Percentiles rank a stretch among this genome's conserved stretches.
These are phyloP conservation scores for Fusarium austroafricanum DNA, from an alignment of 2,329 filamentous ascomycete genomes.

Conservation along the genomic window DNA sequence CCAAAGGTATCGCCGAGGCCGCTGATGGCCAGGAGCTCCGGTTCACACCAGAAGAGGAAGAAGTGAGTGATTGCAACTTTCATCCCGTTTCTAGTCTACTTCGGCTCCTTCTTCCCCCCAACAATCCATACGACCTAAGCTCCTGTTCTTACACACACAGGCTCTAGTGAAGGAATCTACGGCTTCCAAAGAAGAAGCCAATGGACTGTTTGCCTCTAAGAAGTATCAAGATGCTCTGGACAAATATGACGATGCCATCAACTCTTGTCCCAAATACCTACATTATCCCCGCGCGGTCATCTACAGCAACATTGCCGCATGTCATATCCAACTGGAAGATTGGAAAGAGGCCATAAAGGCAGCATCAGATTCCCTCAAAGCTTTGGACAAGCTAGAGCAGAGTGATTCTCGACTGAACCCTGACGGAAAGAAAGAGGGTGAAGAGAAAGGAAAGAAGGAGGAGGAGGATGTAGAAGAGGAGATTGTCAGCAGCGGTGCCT, in stretches of 20 bases:
- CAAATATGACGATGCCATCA: conserved; percentile 83
- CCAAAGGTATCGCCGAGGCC: neutral
- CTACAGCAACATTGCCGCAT: conserved; percentile 89
- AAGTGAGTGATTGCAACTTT: conserved; percentile 53
- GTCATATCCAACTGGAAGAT: conserved; percentile 83
- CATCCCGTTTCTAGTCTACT: neutral
- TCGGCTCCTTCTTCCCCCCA: no score
- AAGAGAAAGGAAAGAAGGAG: conserved; percentile 52
- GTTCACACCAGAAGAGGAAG: conserved; percentile 68
- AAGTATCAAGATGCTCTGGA: conserved; percentile 82
- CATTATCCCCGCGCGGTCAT: conserved; percentile 90
- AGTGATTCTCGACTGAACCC: conserved; percentile 49
- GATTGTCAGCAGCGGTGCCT: conserved; percentile 69
- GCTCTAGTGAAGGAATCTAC: conserved; percentile 78
- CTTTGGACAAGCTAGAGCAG: conserved; percentile 71
- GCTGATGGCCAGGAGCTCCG: conserved; percentile 45
- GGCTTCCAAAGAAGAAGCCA: conserved; percentile 79
- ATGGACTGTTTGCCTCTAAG: conserved; percentile 78
- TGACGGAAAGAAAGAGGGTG: conserved; percentile 55
- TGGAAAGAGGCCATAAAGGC: conserved; percentile 85
- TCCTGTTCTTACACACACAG: conserved; percentile 58
- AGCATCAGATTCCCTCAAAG: conserved; percentile 78
- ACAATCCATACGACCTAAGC: neutral
- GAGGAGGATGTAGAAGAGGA: conserved; percentile 64
- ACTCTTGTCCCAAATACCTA: conserved; percentile 83